Conservation (phyloP, 257 asterid species). For the Perilla frutescens region DNA sequence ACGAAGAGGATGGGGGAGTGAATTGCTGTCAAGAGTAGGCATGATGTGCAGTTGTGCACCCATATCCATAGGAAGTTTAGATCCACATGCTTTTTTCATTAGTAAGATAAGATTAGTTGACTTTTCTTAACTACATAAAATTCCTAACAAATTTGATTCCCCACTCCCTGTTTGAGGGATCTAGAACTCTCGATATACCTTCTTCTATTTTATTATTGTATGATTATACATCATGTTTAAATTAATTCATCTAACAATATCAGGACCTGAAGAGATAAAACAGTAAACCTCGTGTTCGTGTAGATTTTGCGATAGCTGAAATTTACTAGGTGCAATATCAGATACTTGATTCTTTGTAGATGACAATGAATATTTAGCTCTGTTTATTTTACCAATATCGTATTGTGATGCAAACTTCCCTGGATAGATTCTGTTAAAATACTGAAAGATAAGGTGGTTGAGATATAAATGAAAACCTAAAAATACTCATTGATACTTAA, state of each 20-base stretch:
- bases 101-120: constrained; percentile 27
- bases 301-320: not conserved
- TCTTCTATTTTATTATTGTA: not conserved
- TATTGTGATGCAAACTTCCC: constrained; percentile 15
- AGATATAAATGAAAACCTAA: constrained; percentile 27
- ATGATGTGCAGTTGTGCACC: not conserved
- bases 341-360: not conserved
- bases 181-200: not conserved
- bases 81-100: constrained; percentile 22
- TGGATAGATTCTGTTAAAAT: constrained; percentile 17
- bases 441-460: constrained; percentile 42
- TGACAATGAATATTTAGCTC: not conserved
- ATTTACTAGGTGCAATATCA: not conserved
- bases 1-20: constrained; percentile 14
- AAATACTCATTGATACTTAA: constrained; percentile 13
- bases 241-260: not conserved
- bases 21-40: not conserved
- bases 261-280: not conserved
- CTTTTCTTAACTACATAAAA: not conserved
- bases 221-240: not conserved
- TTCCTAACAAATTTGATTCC: constrained; percentile 7
- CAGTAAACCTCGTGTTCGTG: not conserved
- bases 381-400: not conserved
- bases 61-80: constrained; percentile 16
- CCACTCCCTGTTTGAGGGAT: not conserved